Base-by-base conservation (phyloP, 2,329 filamentous ascomycete genomes). In the Neofusicoccum laricinum region DNA sequence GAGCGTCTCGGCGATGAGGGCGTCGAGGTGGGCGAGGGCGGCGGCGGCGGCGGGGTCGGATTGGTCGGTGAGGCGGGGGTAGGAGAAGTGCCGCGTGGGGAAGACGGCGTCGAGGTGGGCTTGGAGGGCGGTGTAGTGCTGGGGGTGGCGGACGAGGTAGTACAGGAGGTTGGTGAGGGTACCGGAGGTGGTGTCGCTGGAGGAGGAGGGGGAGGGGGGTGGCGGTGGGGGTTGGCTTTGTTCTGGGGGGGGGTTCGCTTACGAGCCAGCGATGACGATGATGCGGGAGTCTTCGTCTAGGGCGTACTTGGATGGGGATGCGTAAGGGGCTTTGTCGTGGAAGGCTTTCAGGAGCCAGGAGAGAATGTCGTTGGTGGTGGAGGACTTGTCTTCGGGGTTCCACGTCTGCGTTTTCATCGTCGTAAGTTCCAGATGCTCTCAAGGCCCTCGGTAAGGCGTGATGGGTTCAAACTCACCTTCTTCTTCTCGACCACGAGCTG, bases 161-260 rank as follows among this genome's bases (percentile, higher is more conserved):
- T 79, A 80, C 65, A 81, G 74, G 1, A 73, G 75, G 10, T 76
- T 75, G 19, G 75, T 70, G 68, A 79, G 71, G 21, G 77, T 74
- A 5, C 78, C 80, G 1, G 78, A 79, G 1, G 78, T 80, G 5
- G 79, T 81, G 63, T 81, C 79, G 1, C 75, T 77, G 43, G 40
- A 2, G 21, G 40, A 17, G 21, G 25, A 5, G n/a, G 46, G 2
- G 12, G 7, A 1, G 12, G n/a, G 46, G 2, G 12, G 7, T 15
- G 11, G 40, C 7, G 17, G 17, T 43, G 40, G 11, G 5, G 17
- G 5, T 10, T 43, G 7, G 40, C 17, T 43, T 43, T 43, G 11
- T 14, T 14, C 11, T 43, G 10, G 17, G 10, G 40, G 11, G 17
- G 14, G n/a, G n/a, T n/a, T n/a, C n/a, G n/a, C n/a, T 43, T 43